These are phyloP conservation scores for Amanita jacksonii DNA, from an alignment of 768 basidiomycete species.

Conservation along the genomic window DNA sequence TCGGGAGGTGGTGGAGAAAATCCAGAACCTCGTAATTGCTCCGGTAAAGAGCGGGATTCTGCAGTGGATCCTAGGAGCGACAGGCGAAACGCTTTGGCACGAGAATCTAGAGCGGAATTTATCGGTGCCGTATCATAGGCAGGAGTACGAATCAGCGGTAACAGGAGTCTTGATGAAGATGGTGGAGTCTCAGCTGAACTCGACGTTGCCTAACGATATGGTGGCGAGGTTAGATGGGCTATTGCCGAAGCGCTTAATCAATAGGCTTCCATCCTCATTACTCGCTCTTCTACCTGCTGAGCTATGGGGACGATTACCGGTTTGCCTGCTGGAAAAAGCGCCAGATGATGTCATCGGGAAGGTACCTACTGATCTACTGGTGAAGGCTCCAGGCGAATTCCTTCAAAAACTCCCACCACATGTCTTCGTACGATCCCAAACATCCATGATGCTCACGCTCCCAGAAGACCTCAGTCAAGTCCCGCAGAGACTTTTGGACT, in stretches of 20 bases:
- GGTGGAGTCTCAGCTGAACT: neutral
- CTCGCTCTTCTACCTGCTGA: neutral
- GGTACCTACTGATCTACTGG: neutral
- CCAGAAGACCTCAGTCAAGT: conserved; percentile 1
- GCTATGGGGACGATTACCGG: neutral
- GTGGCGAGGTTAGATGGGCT: neutral
- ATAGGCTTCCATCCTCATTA: neutral
- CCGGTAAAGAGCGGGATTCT: neutral
- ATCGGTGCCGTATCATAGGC: neutral
- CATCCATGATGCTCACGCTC: neutral
- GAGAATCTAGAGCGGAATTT: neutral
- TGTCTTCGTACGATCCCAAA: neutral
- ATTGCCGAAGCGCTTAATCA: neutral
- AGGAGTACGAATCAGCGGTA: neutral
- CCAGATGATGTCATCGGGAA: neutral
- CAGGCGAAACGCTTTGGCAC: conserved; percentile 1
- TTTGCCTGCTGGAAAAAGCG: neutral
- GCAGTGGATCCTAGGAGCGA: conserved; percentile 1
- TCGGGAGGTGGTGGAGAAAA: neutral
- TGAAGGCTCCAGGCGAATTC: neutral
- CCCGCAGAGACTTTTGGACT: neutral
- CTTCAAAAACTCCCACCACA: neutral
- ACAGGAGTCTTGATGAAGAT: neutral
- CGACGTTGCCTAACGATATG: neutral
- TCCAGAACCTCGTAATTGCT: neutral